Base-by-base conservation (phyloP, 352 stramenopile species). In the Phytophthora melonis region DNA sequence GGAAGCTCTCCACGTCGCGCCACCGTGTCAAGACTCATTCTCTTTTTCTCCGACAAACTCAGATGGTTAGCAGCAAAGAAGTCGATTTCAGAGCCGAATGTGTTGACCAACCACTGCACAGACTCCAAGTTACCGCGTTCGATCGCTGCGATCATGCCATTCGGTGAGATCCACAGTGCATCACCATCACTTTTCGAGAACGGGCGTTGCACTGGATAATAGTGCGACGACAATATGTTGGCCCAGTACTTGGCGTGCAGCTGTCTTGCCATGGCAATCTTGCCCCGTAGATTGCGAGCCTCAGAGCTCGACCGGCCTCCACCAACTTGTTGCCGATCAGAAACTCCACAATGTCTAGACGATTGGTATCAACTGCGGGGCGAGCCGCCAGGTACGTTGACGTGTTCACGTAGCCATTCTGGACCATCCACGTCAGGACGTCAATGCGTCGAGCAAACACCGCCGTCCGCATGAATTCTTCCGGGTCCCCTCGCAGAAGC, bases 101-200 rank as follows among this genome's bases (percentile, higher is more conserved):
- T 61, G 19, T 39, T 13, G n/a, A 27, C 50, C 4, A 66, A 7
- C 47, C 60, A 58, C 8, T 66, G 30, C 10, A 66, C 60, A 34
- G 25, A 16, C 18, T 52, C 30, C 21, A 66, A 13, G 14, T 50
- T 36, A 13, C 49, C 49, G 9, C 1, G 5, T 19, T 30, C n/a
- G 27, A 58, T 34, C n/a, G 60, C 47, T 30, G 60, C 18, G 5
- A 27, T 14, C 45, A 66, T 59, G 4, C 32, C n/a, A 5, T 30
- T 49, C 10, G 10, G 8, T 19, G 30, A 61, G n/a, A 61, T 11
- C 55, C 55, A 61, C 6, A 61, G 55, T 8, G 55, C 18, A 47
- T 30, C 3, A 14, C 16, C 1, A 8, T 47, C 32, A 47, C 14
- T 34, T 8, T 34, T 34, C 3, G 16, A 8, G 25, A 13, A 30